These are phyloP conservation scores for Leccinum fallax DNA, from an alignment of 1,284 basidiomycete genomes.

Conservation along the genomic window DNA sequence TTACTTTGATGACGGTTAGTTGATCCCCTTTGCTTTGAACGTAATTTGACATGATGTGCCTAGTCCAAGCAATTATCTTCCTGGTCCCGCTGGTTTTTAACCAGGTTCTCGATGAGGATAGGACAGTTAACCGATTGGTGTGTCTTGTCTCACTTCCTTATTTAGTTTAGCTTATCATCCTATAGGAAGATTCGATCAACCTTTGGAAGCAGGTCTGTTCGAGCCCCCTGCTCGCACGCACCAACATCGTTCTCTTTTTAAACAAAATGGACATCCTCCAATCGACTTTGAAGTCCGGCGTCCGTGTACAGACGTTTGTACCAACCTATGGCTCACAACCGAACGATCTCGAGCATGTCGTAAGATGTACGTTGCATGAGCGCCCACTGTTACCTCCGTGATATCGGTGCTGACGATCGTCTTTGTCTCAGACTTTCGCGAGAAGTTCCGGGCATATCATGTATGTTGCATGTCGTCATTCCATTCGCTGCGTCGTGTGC, in stretches of 20 bases:
- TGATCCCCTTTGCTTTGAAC: not conserved
- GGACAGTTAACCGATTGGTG: slow-evolving; percentile 42
- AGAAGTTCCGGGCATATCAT: slow-evolving; percentile 52
- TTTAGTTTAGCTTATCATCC: not conserved
- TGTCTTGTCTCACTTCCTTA: not conserved
- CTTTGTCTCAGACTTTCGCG: slow-evolving; percentile 47
- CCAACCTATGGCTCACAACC: slow-evolving; percentile 60
- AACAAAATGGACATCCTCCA: slow-evolving; percentile 72
- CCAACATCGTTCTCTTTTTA: slow-evolving; percentile 65
- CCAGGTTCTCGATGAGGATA: slow-evolving; percentile 50
- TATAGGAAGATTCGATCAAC: slow-evolving; percentile 59
- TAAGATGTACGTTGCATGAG: slow-evolving; percentile 45
- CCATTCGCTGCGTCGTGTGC: not conserved
- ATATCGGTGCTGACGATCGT: not conserved
- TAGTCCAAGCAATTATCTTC: slow-evolving; percentile 51
- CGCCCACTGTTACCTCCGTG: not conserved
- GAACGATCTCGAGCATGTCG: slow-evolving; percentile 55
- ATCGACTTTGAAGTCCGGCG: slow-evolving; percentile 57
- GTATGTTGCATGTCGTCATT: slow-evolving; percentile 34
- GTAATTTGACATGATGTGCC: slow-evolving; percentile 8
- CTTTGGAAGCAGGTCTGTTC: slow-evolving; percentile 66
- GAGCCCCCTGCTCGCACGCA: slow-evolving; percentile 55
- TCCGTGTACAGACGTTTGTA: slow-evolving; percentile 60
- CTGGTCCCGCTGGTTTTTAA: slow-evolving; percentile 54
- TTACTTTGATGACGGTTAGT: slow-evolving; percentile 62